Conservation (phyloP, 2,329 filamentous ascomycete species). For the Ascomycota sp. region DNA sequence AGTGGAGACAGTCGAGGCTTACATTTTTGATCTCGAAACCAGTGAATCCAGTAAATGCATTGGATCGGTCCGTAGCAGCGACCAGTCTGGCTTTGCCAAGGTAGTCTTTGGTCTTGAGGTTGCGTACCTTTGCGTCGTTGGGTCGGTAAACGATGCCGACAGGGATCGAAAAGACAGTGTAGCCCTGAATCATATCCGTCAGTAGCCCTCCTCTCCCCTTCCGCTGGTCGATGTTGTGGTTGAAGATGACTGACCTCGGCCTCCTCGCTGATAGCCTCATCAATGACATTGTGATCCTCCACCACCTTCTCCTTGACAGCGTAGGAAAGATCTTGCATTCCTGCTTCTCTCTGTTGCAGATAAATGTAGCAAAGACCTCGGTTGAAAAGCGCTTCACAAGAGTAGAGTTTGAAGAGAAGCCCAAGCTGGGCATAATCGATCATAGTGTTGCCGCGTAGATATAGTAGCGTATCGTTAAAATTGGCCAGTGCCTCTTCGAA, state of each 20-base stretch:
- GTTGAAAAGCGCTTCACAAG: slow-evolving; percentile 94
- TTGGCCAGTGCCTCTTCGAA: slow-evolving; percentile 94
- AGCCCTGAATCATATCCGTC: slow-evolving; percentile 37
- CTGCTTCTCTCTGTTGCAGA: slow-evolving; percentile 70
- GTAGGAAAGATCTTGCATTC: slow-evolving; percentile 74
- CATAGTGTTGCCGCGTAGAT: slow-evolving; percentile 83
- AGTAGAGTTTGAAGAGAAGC: slow-evolving; percentile 86
- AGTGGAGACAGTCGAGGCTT: slow-evolving; percentile 6
- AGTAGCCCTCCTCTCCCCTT: neutral
- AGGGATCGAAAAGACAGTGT: slow-evolving; percentile 95
- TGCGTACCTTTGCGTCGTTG: slow-evolving; percentile 94
- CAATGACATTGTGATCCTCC: slow-evolving; percentile 89
- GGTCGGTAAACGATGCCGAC: slow-evolving; percentile 88
- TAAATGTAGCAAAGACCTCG: slow-evolving; percentile 94
- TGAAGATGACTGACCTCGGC: slow-evolving; percentile 44
- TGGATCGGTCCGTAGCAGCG: slow-evolving; percentile 60
- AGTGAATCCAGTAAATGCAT: slow-evolving; percentile 63
- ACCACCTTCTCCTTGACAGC: slow-evolving; percentile 92
- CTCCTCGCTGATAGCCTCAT: slow-evolving; percentile 82
- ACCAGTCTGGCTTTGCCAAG: slow-evolving; percentile 87
- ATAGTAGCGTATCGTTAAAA: slow-evolving; percentile 93
- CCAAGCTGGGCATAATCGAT: slow-evolving; percentile 96
- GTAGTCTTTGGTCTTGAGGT: slow-evolving; percentile 93
- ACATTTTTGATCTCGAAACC: slow-evolving; percentile 60
- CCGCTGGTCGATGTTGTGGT: too few species aligned